phyloP scores from a whole-genome alignment of 2,329 filamentous ascomycete genomes.

The Beauveria sp. region DNA sequence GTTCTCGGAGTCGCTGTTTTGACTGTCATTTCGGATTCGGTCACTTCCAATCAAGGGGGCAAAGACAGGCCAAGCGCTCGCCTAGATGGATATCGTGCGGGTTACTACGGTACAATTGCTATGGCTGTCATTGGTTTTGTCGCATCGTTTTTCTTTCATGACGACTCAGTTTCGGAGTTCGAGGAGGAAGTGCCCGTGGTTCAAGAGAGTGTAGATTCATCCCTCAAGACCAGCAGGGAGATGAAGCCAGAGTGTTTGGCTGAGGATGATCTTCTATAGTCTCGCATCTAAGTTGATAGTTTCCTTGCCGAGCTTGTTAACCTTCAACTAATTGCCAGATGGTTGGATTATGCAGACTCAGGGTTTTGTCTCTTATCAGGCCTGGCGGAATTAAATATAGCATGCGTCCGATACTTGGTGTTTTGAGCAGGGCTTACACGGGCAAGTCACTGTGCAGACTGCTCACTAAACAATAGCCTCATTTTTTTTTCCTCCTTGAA shows the following conservation, averaged over 20 bases:
- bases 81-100: slow-evolving; percentile 8
- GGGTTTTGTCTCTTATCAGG: too few relatives aligned
- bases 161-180: neutral
- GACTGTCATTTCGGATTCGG: slow-evolving; percentile 15
- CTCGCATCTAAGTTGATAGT: too few relatives aligned
- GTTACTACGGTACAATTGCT: slow-evolving; percentile 12
- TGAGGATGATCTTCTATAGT: neutral
- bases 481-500: too few relatives aligned
- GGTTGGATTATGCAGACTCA: too few relatives aligned
- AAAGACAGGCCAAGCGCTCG: slow-evolving; percentile 2
- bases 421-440: too few relatives aligned
- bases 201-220: neutral
- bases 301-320: too few relatives aligned
- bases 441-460: too few relatives aligned
- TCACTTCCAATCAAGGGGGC: slow-evolving; percentile 14
- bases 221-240: neutral
- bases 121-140: slow-evolving; percentile 7
- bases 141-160: neutral
- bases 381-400: too few relatives aligned
- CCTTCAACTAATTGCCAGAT: too few relatives aligned
- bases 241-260: neutral
- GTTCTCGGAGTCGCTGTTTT: slow-evolving; percentile 12
- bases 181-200: neutral
- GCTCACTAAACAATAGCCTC: too few relatives aligned
- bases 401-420: too few relatives aligned